phyloP scores from a whole-genome alignment of 768 basidiomycete genomes.

The Psilocybe cyanescens region DNA sequence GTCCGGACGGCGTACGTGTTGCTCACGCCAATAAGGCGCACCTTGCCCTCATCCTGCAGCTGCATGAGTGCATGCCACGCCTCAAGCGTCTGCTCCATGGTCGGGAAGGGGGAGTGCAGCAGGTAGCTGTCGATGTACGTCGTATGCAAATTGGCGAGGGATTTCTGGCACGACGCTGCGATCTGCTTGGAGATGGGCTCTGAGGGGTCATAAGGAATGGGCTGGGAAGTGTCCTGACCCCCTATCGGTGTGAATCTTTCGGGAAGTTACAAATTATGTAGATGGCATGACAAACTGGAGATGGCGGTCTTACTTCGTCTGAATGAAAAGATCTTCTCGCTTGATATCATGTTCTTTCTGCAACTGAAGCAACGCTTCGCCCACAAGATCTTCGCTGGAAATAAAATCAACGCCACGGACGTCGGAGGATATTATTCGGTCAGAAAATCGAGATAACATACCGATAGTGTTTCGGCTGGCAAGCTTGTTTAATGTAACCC shows the following conservation, averaged over 20 bases:
- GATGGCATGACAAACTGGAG: background rate
- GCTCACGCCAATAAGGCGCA: conserved; percentile 72
- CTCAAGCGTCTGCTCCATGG: conserved; percentile 59
- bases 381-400: conserved; percentile 77
- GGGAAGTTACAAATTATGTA: background rate
- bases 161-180: conserved; percentile 59
- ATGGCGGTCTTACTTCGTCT: conserved; percentile 65
- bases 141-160: conserved; percentile 70
- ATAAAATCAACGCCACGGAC: background rate
- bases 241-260: conserved; percentile 71
- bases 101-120: conserved; percentile 75
- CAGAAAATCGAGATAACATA: conserved; percentile 23
- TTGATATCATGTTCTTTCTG: conserved; percentile 60
- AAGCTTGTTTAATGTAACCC: conserved; percentile 39
- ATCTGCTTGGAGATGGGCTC: conserved; percentile 63
- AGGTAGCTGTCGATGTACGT: conserved; percentile 80
- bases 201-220: conserved; percentile 72
- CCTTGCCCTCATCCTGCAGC: conserved; percentile 68
- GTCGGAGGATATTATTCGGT: too few relatives aligned
- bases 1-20: conserved; percentile 71
- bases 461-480: conserved; percentile 79
- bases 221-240: conserved; percentile 73
- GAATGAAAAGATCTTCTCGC: conserved; percentile 74
- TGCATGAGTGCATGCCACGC: conserved; percentile 69
- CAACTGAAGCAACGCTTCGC: conserved; percentile 66